A percentile compares a stretch with the other conserved stretches of the same genome.
These are phyloP conservation scores for Acer negundo DNA, from an alignment of 345 rosid genomes.

Conservation along the genomic window DNA sequence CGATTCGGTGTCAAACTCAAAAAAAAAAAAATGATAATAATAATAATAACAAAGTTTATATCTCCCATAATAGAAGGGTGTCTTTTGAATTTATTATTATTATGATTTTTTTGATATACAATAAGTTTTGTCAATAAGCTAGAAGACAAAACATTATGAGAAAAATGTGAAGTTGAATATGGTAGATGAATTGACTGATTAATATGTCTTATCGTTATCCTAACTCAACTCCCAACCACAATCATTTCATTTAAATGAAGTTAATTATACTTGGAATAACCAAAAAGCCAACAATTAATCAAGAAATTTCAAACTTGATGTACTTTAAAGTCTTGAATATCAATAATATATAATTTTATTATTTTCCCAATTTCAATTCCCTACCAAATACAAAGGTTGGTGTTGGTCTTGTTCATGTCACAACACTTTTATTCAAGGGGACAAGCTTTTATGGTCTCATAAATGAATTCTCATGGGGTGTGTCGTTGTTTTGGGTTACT, in stretches of 20 bases:
- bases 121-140: background rate
- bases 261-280: background rate
- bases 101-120: too few relatives aligned
- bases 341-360: too few relatives aligned
- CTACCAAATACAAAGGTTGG: background rate
- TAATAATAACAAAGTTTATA: too few relatives aligned
- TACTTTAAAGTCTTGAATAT: too few relatives aligned
- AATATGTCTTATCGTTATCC: background rate
- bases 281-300: background rate
- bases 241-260: background rate
- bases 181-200: background rate
- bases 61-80: background rate
- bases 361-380: too few relatives aligned
- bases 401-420: background rate
- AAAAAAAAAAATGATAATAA: too few relatives aligned
- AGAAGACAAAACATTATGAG: background rate
- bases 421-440: background rate
- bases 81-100: too few relatives aligned
- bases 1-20: too few relatives aligned
- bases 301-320: background rate
- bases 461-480: background rate
- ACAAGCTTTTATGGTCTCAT: background rate
- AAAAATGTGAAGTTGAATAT: background rate
- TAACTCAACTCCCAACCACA: background rate
- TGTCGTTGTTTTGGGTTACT: background rate